phyloP scores from a whole-genome alignment of 495 filamentous ascomycete genomes.

The Hypomontagnella monticulosa region DNA sequence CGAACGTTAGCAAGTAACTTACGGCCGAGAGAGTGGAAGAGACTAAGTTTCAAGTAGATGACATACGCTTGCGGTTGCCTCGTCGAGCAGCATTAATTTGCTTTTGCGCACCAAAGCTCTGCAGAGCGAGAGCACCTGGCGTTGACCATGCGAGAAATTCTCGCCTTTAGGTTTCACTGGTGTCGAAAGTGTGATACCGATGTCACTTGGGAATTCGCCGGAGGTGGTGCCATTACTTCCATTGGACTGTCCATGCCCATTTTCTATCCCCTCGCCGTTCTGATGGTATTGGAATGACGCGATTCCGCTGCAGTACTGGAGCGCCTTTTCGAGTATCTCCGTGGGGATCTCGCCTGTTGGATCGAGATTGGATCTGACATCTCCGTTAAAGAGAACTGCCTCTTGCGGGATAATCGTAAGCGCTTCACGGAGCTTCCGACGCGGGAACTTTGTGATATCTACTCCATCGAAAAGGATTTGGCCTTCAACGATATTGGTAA shows the following conservation, averaged over 20 bases:
- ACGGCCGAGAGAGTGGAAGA: not conserved
- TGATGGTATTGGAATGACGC: slow-evolving; percentile 57
- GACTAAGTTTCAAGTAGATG: not conserved
- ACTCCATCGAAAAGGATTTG: slow-evolving; percentile 64
- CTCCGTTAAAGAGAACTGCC: slow-evolving; percentile 63
- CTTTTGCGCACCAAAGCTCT: slow-evolving; percentile 63
- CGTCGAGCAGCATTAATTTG: slow-evolving; percentile 66
- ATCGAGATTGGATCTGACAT: slow-evolving; percentile 60
- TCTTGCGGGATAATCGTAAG: slow-evolving; percentile 68
- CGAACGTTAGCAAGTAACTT: slow-evolving; percentile 1
- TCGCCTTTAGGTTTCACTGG: slow-evolving; percentile 61
- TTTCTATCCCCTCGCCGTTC: slow-evolving; percentile 34
- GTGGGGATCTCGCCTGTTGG: slow-evolving; percentile 56
- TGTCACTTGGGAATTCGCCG: slow-evolving; percentile 24
- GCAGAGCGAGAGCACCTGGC: slow-evolving; percentile 67
- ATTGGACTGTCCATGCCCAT: slow-evolving; percentile 38
- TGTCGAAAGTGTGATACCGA: slow-evolving; percentile 52
- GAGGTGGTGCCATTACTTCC: slow-evolving; percentile 37
- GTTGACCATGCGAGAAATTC: slow-evolving; percentile 66
- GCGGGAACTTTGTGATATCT: slow-evolving; percentile 58
- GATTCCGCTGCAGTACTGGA: slow-evolving; percentile 55
- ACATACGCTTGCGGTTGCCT: slow-evolving; percentile 62
- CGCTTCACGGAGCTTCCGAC: slow-evolving; percentile 59
- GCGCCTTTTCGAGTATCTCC: slow-evolving; percentile 53
- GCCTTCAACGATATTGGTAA: slow-evolving; percentile 61